A percentile compares a stretch with the other conserved stretches of the same genome.
Conservation (phyloP, 2,329 filamentous ascomycete species). For the Scedosporium minutisporum region DNA sequence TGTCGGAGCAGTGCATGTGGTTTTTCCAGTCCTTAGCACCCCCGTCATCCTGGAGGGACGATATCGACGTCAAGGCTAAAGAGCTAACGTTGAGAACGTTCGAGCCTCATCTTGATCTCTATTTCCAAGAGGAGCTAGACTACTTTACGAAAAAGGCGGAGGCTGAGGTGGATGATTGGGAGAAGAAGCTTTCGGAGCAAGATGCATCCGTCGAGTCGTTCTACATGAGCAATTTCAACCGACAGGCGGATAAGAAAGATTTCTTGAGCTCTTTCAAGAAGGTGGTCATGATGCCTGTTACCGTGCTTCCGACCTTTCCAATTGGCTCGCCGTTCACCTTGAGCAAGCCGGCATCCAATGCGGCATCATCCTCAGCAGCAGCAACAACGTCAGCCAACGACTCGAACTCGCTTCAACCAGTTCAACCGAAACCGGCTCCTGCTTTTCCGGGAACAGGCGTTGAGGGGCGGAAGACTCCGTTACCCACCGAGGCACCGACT, state of each 20-base stretch:
- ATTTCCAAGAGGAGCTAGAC: constrained; percentile 83
- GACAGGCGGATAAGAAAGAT: constrained; percentile 91
- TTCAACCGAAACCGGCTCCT: constrained; percentile 7
- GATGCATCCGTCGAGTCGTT: constrained; percentile 86
- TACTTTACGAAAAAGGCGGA: constrained; percentile 72
- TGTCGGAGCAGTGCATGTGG: constrained; percentile 77
- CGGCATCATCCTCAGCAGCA: too few relatives aligned
- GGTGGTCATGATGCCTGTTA: constrained; percentile 98
- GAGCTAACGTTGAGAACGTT: constrained; percentile 65
- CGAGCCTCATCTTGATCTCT: constrained; percentile 87
- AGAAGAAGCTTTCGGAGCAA: constrained; percentile 83
- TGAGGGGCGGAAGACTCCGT: constrained; percentile 24
- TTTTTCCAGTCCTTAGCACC: constrained; percentile 64
- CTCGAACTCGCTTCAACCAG: constrained; percentile 9
- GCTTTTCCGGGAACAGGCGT: constrained; percentile 19
- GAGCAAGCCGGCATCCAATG: constrained; percentile 21
- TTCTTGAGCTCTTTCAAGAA: constrained; percentile 96
- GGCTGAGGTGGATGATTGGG: constrained; percentile 72
- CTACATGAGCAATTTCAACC: constrained; percentile 90
- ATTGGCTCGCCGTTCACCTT: constrained; percentile 48
- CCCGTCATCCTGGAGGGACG: constrained; percentile 50
- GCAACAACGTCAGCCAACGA: constrained; percentile 14
- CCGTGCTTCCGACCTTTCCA: constrained; percentile 65
- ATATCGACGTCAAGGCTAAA: constrained; percentile 53
- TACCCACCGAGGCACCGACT: constrained; percentile 62